Evolutionary conservation across 768 basidiomycete genomes (phyloP), one percentile per base, ranked within the genome.

Genomic region (Chalciporus chontae): DNA sequence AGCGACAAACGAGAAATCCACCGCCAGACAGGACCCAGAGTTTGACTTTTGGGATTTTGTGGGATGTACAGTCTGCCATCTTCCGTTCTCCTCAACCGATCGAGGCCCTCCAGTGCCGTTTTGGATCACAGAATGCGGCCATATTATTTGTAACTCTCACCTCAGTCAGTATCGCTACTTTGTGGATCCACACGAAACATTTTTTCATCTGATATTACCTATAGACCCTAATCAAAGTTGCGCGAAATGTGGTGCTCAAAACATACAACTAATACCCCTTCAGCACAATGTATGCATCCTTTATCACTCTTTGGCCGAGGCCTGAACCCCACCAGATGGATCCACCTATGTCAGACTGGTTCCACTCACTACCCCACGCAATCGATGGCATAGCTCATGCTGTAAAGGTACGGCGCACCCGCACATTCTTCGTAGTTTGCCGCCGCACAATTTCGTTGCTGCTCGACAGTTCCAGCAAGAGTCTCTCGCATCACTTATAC

Each of bases 121-220:
- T 65, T 93, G 90, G 90, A 73, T 91, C 52, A 90, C 90, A 2
- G 88, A 91, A 64, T 93, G 90, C 58, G 88, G 88, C 0, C 90
- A 93, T 73, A 78, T 92, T 49, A 57, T 92, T 23, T 93, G 90
- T 75, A 92, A 93, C 61, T 76, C 78, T 34, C 90, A 93, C 69
- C 81, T 93, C 63, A 87, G 90, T 92, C 62, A 64, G 75, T 58
- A 23, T 40, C 19, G 18, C 23, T 27, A 45, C 18, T 24, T 18
- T 15, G 1, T 14, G 2, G 8, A 29, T 3, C 8, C 24, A 26
- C 11, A n/a, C 31, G n/a, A 14, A 48, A 11, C 21, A 19, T 46
- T 43, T 32, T 47, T 46, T n/a, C 14, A 27, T 4, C 8, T 24
- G 42, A 47, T 26, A 26, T 32, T 36, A 15, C 5, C 15, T 36